These are phyloP conservation scores for Inga leiocalycina DNA, from an alignment of 306 rosid genomes.

Conservation along the genomic window DNA sequence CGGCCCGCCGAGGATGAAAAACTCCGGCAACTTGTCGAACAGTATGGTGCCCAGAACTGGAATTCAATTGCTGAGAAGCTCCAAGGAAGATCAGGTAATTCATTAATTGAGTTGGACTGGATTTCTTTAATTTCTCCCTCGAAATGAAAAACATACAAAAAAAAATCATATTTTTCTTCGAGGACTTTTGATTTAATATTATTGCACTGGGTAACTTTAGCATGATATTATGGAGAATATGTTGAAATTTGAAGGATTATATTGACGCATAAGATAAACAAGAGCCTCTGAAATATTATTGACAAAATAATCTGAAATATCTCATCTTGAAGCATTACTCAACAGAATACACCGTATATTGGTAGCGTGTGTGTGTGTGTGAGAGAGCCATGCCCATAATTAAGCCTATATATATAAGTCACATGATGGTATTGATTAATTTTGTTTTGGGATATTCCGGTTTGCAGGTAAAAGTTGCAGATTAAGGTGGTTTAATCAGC, in stretches of 20 bases:
- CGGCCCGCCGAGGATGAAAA: slow-evolving; percentile 88
- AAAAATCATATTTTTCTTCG: background rate
- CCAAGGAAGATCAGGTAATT: slow-evolving; percentile 93
- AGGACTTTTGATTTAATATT: slow-evolving; percentile 25
- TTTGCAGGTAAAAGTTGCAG: slow-evolving; percentile 87
- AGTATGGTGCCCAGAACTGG: slow-evolving; percentile 94
- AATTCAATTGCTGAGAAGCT: slow-evolving; percentile 92
- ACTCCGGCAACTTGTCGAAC: slow-evolving; percentile 78
- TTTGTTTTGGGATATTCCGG: background rate
- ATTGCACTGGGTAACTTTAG: slow-evolving; percentile 16
- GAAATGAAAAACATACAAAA: background rate
- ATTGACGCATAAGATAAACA: no score
- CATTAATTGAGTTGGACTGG: background rate
- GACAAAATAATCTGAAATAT: no score
- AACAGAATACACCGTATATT: background rate
- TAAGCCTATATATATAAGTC: background rate
- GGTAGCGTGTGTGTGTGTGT: background rate
- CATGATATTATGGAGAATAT: background rate
- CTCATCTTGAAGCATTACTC: no score
- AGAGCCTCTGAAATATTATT: no score
- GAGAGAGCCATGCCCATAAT: background rate
- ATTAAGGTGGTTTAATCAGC: slow-evolving; percentile 95
- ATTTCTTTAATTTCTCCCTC: background rate
- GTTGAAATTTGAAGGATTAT: no score
- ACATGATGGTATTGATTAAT: background rate